These are phyloP conservation scores for Nadsonia starkeyi-henricii DNA, from an alignment of 1,139 yeast species.

Conservation along the genomic window DNA sequence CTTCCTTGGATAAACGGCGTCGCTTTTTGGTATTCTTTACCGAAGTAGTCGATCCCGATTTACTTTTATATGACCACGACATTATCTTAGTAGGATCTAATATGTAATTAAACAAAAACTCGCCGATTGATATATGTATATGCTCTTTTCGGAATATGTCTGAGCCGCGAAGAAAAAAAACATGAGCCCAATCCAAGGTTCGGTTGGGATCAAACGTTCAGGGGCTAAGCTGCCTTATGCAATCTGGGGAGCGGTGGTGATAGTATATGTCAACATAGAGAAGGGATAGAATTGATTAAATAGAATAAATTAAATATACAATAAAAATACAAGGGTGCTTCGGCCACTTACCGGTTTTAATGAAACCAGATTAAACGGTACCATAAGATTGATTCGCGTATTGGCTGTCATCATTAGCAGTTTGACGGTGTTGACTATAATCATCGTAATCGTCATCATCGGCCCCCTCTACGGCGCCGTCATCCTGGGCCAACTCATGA, in stretches of 20 bases:
- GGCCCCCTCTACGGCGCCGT: slow-evolving; percentile 13
- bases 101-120: too few species aligned
- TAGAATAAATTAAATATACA: not conserved
- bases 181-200: too few species aligned
- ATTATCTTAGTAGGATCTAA: not conserved
- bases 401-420: slow-evolving; percentile 7
- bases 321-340: not conserved
- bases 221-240: too few species aligned
- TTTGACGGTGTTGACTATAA: slow-evolving; percentile 3
- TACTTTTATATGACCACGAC: not conserved
- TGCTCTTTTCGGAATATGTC: too few species aligned
- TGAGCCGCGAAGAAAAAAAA: too few species aligned
- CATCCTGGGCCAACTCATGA: slow-evolving; percentile 28
- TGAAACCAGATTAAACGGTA: not conserved
- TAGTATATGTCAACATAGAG: too few species aligned
- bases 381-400: not conserved
- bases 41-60: not conserved
- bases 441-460: slow-evolving; percentile 10
- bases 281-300: slow-evolving; percentile 16
- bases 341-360: not conserved
- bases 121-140: too few species aligned
- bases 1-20: not conserved
- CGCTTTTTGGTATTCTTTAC: not conserved
- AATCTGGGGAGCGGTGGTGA: too few species aligned
- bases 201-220: too few species aligned